Conservation (phyloP, 345 rosid species). For the Pugionium dolabratum region DNA sequence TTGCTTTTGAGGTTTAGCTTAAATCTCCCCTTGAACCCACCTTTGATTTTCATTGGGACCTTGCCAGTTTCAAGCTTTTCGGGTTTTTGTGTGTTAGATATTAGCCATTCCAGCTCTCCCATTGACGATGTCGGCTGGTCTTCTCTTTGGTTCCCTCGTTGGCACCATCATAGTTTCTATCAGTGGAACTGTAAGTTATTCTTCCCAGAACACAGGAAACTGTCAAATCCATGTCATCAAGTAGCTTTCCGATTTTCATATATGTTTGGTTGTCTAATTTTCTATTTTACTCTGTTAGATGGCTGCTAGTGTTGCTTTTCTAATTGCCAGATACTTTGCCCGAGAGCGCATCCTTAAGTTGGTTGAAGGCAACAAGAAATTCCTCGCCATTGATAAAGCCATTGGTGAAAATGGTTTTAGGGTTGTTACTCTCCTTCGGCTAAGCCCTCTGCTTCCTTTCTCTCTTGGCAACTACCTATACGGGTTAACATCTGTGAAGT, state of each 20-base stretch:
- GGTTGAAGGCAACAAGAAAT: conserved; percentile 93
- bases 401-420: conserved; percentile 93
- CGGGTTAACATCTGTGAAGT: conserved; percentile 93
- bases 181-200: conserved; percentile 84
- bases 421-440: conserved; percentile 88
- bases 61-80: conserved; percentile 17
- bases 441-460: conserved; percentile 97
- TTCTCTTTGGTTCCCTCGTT: conserved; percentile 80
- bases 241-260: conserved; percentile 2
- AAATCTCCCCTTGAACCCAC: not conserved
- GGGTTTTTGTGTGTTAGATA: conserved; percentile 47
- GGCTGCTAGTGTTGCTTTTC: conserved; percentile 90
- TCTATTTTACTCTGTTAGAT: conserved; percentile 50
- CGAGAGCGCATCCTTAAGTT: conserved; percentile 90
- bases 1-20: not conserved
- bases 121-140: conserved; percentile 98
- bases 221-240: not conserved
- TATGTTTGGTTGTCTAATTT: conserved; percentile 20
- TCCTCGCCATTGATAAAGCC: conserved; percentile 96
- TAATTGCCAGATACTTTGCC: conserved; percentile 96
- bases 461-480: conserved; percentile 93
- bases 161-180: conserved; percentile 97
- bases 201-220: not conserved
- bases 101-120: conserved; percentile 97
- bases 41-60: not conserved